Base-by-base conservation (phyloP, 345 rosid genomes). In the Arabidopsis suecica region DNA sequence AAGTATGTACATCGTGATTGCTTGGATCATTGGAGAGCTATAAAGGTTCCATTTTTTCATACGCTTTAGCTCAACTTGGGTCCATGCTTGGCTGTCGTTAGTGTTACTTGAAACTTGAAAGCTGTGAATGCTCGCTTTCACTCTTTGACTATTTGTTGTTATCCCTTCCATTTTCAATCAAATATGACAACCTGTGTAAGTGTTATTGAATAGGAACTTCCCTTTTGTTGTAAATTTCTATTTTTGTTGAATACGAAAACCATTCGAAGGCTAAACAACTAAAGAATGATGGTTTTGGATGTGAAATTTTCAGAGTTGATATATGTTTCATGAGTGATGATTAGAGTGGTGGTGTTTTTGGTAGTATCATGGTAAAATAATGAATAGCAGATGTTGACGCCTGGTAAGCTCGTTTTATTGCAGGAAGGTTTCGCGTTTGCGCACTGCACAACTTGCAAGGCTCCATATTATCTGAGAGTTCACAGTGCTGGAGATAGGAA, bases 381-480 rank as follows among this genome's bases (percentile, higher is more conserved):
- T 38, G 36, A 55, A 34, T 14, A 73, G 36, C 6, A 16, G 65
- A 18, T 67, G 5, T 66, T 59, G 9, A 48, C 10, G 12, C 40
- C 5, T 12, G 23, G 25, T 55, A 58, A 49, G 32, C 62, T 65
- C 3, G 9, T 58, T 28, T 66, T 44, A 23, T 40, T 85, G 72
- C 88, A 96, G 98, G 99, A 96, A 91, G 97, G 98, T 48, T 93
- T 92, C 83, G 98, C 99, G 64, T 96, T 96, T 89, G 93, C 98
- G 51, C 99, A 96, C 80, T 96, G 99, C 82, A 96, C 98, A 44
- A 96, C 98, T 81, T 96, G 99, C 86, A 96, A 96, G 87, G 92
- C 95, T 58, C 96, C 97, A 49, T 96, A 96, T 78, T 92, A 96
- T 87, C 82, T 93, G 82, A 87, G 99, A 82, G 98, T 96, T 83